phyloP scores from a whole-genome alignment of 495 filamentous ascomycete genomes.

The Neurospora sp. region DNA sequence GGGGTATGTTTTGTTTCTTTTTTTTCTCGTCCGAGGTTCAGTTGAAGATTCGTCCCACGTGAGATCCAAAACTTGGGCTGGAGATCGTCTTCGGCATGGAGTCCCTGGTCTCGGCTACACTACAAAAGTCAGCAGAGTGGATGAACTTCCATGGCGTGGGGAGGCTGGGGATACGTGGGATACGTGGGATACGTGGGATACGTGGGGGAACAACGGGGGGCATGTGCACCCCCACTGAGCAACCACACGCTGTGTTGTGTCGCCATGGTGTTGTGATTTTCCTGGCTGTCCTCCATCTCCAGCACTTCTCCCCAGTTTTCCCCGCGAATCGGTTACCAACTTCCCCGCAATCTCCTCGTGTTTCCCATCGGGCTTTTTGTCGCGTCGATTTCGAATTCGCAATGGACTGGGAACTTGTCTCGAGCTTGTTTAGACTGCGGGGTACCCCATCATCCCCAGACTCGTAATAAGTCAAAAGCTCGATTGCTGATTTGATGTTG shows the following conservation, averaged over 20 bases:
- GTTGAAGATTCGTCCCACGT: background rate
- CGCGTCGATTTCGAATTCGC: background rate
- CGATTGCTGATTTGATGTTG: background rate
- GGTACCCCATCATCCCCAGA: background rate
- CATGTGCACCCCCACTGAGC: background rate
- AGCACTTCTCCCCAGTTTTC: background rate
- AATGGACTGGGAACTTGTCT: background rate
- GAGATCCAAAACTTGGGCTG: background rate
- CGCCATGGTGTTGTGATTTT: background rate
- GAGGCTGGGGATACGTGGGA: background rate
- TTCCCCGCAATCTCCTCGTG: background rate
- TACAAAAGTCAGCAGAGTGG: background rate
- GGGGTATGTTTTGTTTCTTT: background rate
- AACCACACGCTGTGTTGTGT: background rate
- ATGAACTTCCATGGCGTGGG: background rate
- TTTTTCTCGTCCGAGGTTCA: background rate
- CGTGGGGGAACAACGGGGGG: background rate
- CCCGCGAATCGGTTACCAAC: background rate
- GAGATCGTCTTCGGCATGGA: background rate
- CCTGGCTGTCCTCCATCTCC: background rate
- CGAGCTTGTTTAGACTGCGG: background rate
- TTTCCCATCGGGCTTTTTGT: background rate
- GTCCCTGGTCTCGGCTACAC: background rate
- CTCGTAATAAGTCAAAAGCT: background rate
- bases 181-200: background rate